Conservation (phyloP, 495 filamentous ascomycete species). For the Xylaria cubensis region DNA sequence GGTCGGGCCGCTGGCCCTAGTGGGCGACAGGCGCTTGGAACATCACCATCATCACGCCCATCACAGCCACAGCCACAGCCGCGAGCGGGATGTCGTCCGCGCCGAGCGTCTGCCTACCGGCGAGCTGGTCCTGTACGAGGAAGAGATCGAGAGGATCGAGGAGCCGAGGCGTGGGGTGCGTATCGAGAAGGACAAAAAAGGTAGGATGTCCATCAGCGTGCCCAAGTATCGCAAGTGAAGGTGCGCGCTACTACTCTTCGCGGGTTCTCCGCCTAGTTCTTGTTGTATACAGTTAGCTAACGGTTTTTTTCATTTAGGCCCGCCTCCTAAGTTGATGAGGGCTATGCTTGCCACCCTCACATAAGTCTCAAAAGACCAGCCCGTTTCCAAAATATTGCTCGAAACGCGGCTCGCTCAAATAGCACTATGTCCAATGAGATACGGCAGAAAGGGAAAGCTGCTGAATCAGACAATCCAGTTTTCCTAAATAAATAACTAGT, state of each 20-base stretch:
- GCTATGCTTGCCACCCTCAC: conserved; percentile 81
- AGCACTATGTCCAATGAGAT: background rate
- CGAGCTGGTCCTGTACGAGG: conserved; percentile 61
- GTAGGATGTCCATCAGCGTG: conserved; percentile 77
- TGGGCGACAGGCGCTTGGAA: conserved; percentile 47
- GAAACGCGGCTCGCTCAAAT: no score
- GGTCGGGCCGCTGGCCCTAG: conserved; percentile 60
- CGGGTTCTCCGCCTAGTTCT: conserved; percentile 7
- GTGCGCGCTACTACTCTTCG: conserved; percentile 35
- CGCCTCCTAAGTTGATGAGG: conserved; percentile 68
- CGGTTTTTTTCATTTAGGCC: conserved; percentile 44
- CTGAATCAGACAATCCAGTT: background rate
- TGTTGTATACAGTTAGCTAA: conserved; percentile 14
- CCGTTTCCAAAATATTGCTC: background rate
- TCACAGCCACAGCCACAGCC: conserved; percentile 43
- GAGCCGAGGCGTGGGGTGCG: conserved; percentile 64
- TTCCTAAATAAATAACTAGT: background rate
- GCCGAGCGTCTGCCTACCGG: conserved; percentile 56
- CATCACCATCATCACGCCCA: conserved; percentile 41
- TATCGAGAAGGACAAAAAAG: conserved; percentile 82
- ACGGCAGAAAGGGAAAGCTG: background rate
- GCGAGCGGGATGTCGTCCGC: conserved; percentile 50
- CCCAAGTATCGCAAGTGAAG: conserved; percentile 59
- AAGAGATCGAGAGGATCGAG: conserved; percentile 59
- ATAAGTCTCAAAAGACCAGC: conserved; percentile 43